phyloP scores from a whole-genome alignment of 2,329 filamentous ascomycete genomes.

The Truncatella angustata region DNA sequence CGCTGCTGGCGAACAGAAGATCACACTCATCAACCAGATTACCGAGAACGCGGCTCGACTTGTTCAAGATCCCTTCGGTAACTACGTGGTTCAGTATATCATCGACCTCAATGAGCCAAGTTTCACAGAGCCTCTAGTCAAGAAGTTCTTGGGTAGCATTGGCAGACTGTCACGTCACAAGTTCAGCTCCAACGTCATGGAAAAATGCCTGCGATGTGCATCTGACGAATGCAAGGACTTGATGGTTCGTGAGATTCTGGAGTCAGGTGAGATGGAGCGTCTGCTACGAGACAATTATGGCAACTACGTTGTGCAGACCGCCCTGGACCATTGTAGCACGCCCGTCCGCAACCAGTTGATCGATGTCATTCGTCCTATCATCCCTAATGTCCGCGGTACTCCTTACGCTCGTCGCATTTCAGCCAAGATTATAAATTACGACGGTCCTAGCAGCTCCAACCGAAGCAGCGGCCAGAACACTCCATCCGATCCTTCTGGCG shows the following conservation, averaged over 20 bases:
- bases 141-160: conserved; percentile 73
- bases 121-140: conserved; percentile 87
- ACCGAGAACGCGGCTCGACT: conserved; percentile 84
- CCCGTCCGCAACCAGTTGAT: conserved; percentile 69
- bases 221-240: conserved; percentile 70
- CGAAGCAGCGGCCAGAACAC: conserved; percentile 49
- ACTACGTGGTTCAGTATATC: conserved; percentile 99
- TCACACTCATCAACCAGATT: conserved; percentile 81
- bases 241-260: conserved; percentile 80
- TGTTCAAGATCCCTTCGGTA: conserved; percentile 95
- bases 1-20: conserved; percentile 85
- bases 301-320: conserved; percentile 98
- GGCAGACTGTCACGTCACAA: conserved; percentile 84
- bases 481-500: conserved; percentile 51
- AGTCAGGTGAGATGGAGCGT: conserved; percentile 75
- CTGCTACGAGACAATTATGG: conserved; percentile 90
- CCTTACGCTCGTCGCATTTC: conserved; percentile 93
- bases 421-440: conserved; percentile 73
- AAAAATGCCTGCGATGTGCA: conserved; percentile 90
- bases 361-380: conserved; percentile 79
- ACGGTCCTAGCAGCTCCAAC: conserved; percentile 37
- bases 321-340: conserved; percentile 85
- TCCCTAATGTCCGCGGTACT: conserved; percentile 82
- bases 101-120: conserved; percentile 84
- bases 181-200: conserved; percentile 98